These are phyloP conservation scores for Harringtonia aguacate DNA, from an alignment of 2,329 filamentous ascomycete genomes.

Conservation along the genomic window DNA sequence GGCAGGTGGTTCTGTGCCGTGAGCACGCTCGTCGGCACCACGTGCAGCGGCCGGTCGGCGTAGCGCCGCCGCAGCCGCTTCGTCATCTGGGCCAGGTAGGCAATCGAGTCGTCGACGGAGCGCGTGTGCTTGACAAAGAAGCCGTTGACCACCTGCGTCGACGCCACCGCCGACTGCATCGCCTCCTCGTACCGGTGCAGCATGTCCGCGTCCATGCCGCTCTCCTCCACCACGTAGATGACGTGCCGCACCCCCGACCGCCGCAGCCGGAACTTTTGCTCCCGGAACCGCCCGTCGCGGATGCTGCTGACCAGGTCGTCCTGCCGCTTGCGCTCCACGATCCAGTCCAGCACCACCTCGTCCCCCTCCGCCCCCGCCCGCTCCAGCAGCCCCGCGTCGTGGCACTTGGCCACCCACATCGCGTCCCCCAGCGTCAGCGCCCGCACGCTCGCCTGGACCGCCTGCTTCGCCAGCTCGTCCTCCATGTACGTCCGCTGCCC, in stretches of 20 bases:
- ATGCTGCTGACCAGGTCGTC: conserved; percentile 74
- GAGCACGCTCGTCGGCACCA: conserved; percentile 57
- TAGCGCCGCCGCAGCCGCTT: conserved; percentile 55
- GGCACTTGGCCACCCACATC: conserved; percentile 68
- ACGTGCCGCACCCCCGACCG: conserved; percentile 66
- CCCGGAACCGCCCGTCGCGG: conserved; percentile 72
- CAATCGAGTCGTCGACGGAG: conserved; percentile 68
- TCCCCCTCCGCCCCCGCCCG: conserved; percentile 50
- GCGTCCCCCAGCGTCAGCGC: conserved; percentile 64
- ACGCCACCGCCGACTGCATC: conserved; percentile 62
- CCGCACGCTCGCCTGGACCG: conserved; percentile 55
- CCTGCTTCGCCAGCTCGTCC: conserved; percentile 56
- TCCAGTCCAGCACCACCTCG: conserved; percentile 69
- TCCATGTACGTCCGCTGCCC: conserved; percentile 70
- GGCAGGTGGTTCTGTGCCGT: conserved; percentile 56
- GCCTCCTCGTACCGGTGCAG: conserved; percentile 51
- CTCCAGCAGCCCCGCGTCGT: conserved; percentile 44
- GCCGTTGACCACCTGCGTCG: conserved; percentile 67
- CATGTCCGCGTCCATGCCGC: conserved; percentile 44
- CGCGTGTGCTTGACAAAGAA: conserved; percentile 70
- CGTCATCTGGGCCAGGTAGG: conserved; percentile 65
- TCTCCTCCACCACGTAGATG: conserved; percentile 69
- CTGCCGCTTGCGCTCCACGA: conserved; percentile 69
- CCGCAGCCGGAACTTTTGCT: conserved; percentile 72
- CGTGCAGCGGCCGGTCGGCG: conserved; percentile 41